Conservation (phyloP, 2,329 filamentous ascomycete genomes). For the Intubia oerlemansii region DNA sequence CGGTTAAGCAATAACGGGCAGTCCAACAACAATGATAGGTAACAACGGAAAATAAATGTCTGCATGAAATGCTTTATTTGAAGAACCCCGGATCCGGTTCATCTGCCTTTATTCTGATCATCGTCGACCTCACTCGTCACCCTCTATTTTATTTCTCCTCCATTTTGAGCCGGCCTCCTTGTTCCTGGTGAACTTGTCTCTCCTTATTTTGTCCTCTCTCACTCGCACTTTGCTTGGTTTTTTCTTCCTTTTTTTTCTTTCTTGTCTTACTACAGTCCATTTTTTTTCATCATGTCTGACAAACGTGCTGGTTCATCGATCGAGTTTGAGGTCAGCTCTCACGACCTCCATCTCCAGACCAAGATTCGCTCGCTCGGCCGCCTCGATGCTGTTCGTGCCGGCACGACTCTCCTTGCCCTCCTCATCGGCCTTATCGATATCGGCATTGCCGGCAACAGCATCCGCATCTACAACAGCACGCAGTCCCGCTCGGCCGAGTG, state of each 20-base stretch:
- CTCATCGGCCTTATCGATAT: conserved; percentile 29
- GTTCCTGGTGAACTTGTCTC: neutral
- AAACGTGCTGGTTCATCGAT: conserved; percentile 16
- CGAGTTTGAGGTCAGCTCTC: conserved; percentile 26
- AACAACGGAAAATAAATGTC: no score
- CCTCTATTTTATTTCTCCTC: no score
- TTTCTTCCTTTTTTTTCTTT: neutral
- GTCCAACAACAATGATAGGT: no score
- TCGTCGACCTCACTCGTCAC: no score
- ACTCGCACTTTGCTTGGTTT: no score
- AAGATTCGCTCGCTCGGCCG: conserved; percentile 18
- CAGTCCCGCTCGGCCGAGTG: conserved; percentile 16
- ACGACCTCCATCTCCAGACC: conserved; percentile 16
- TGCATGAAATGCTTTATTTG: no score
- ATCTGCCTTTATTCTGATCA: no score
- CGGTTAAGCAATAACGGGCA: no score
- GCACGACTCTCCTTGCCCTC: conserved; percentile 27
- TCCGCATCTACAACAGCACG: conserved; percentile 33
- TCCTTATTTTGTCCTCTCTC: neutral
- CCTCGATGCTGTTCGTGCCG: conserved; percentile 23
- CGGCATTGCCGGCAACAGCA: conserved; percentile 29
- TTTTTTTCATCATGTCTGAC: conserved; percentile 3
- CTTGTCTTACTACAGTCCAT: neutral
- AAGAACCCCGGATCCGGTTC: no score
- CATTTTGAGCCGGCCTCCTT: no score